Conservation (phyloP, 2,329 filamentous ascomycete species). For the Elsinoe perseae region DNA sequence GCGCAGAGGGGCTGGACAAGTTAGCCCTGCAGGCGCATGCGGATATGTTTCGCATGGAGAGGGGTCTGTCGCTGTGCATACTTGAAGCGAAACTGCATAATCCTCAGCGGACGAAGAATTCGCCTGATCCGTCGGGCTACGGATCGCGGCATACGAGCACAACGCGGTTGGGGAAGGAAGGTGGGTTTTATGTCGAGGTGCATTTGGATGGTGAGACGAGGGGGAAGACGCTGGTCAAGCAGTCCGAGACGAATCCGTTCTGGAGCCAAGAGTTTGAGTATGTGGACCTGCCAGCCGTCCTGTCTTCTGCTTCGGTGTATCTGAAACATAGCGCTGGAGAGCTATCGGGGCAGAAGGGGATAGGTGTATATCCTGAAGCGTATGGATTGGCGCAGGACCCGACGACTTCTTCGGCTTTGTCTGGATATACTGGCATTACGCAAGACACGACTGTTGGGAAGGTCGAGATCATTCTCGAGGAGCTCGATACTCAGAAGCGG, state of each 20-base stretch:
- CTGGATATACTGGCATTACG: conserved; percentile 39
- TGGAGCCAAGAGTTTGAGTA: conserved; percentile 80
- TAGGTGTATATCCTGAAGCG: conserved; percentile 27
- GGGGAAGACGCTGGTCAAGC: conserved; percentile 65
- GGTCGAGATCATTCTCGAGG: conserved; percentile 75
- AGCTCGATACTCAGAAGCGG: conserved; percentile 67
- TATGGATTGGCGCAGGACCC: conserved; percentile 27
- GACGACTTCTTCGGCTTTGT: conserved; percentile 28
- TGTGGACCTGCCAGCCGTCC: conserved; percentile 59
- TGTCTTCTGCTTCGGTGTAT: conserved; percentile 62
- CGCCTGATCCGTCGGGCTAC: conserved; percentile 5
- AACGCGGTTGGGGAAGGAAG: conserved; percentile 14
- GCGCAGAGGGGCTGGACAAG: conserved; percentile 19
- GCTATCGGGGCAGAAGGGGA: conserved; percentile 8
- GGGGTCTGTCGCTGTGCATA: conserved; percentile 51
- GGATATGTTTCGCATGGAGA: conserved; percentile 61
- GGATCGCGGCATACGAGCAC: conserved; percentile 11
- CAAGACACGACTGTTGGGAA: conserved; percentile 53
- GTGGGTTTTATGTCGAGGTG: conserved; percentile 70
- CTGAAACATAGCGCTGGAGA: conserved; percentile 54
- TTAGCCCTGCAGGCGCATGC: conserved; percentile 33
- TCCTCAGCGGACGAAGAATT: conserved; percentile 13
- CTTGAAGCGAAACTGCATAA: conserved; percentile 39
- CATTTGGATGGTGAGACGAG: conserved; percentile 72
- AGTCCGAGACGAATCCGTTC: conserved; percentile 64